These are phyloP conservation scores for Neocucurbitaria cava DNA, from an alignment of 2,329 filamentous ascomycete genomes.

Conservation along the genomic window DNA sequence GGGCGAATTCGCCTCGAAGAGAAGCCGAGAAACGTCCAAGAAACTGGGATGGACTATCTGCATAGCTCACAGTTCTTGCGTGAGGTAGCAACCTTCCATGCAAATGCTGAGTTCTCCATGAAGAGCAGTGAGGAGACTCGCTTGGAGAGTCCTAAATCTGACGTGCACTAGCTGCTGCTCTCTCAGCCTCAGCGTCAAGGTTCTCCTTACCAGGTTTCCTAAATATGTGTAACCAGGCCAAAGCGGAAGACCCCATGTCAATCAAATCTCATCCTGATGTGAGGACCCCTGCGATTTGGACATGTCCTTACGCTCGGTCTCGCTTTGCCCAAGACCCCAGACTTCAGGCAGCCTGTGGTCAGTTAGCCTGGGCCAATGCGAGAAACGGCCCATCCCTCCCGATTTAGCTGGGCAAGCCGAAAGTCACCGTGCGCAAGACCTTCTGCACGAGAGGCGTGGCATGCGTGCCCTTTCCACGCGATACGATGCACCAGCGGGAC, in stretches of 20 bases:
- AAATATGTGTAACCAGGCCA: background rate
- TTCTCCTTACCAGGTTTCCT: background rate
- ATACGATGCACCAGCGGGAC: slow-evolving; percentile 2
- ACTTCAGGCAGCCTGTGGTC: slow-evolving; percentile 5
- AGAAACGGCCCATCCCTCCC: background rate
- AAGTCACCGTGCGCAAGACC: slow-evolving; percentile 1
- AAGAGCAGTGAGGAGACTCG: background rate
- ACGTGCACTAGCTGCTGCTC: background rate
- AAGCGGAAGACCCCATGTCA: background rate
- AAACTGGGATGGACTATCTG: background rate
- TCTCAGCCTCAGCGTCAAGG: slow-evolving; percentile 1
- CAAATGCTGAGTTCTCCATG: background rate
- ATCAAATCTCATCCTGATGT: background rate
- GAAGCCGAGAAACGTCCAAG: background rate
- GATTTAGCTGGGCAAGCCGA: background rate
- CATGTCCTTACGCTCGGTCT: no score
- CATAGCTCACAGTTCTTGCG: background rate
- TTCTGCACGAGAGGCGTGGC: slow-evolving; percentile 1
- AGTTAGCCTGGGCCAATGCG: slow-evolving; percentile 1
- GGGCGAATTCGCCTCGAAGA: background rate
- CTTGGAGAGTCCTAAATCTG: background rate
- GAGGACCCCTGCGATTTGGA: background rate
- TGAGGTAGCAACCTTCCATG: background rate
- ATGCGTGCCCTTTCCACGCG: background rate
- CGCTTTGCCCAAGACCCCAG: slow-evolving; percentile 1